A percentile compares a stretch with the other conserved stretches of the same genome.
These are phyloP conservation scores for Penicillium odoratum DNA, from an alignment of 495 filamentous ascomycete species.

Conservation along the genomic window DNA sequence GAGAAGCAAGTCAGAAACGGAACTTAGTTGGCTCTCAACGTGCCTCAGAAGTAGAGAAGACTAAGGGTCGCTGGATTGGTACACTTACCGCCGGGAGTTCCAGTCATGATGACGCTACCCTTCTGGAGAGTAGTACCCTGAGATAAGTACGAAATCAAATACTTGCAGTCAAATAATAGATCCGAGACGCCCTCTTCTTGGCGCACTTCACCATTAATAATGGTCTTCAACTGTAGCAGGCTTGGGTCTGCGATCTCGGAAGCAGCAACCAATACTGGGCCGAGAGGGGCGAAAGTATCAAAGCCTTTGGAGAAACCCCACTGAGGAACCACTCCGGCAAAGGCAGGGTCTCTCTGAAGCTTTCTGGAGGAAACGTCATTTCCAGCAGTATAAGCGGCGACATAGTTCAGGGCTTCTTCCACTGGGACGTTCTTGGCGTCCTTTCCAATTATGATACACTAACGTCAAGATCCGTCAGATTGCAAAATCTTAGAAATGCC, in stretches of 20 bases:
- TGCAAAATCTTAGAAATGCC: background rate
- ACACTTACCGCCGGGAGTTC: slow-evolving; percentile 51
- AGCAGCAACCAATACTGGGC: slow-evolving; percentile 48
- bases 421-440: slow-evolving; percentile 47
- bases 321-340: slow-evolving; percentile 66
- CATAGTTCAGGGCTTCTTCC: slow-evolving; percentile 42
- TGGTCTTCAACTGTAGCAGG: slow-evolving; percentile 54
- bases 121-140: slow-evolving; percentile 70
- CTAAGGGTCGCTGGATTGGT: background rate
- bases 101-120: slow-evolving; percentile 77
- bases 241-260: slow-evolving; percentile 52
- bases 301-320: slow-evolving; percentile 76
- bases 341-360: slow-evolving; percentile 43
- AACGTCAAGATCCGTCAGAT: background rate
- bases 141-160: slow-evolving; percentile 66
- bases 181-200: slow-evolving; percentile 66
- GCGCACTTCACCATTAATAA: slow-evolving; percentile 62
- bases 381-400: slow-evolving; percentile 48
- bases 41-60: background rate
- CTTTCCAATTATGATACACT: slow-evolving; percentile 39
- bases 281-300: slow-evolving; percentile 73
- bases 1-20: background rate
- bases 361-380: slow-evolving; percentile 53
- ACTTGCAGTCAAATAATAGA: slow-evolving; percentile 68
- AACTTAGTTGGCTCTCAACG: background rate